Base-by-base conservation (phyloP, 2,329 filamentous ascomycete species). In the Davidsoniella virescens region DNA sequence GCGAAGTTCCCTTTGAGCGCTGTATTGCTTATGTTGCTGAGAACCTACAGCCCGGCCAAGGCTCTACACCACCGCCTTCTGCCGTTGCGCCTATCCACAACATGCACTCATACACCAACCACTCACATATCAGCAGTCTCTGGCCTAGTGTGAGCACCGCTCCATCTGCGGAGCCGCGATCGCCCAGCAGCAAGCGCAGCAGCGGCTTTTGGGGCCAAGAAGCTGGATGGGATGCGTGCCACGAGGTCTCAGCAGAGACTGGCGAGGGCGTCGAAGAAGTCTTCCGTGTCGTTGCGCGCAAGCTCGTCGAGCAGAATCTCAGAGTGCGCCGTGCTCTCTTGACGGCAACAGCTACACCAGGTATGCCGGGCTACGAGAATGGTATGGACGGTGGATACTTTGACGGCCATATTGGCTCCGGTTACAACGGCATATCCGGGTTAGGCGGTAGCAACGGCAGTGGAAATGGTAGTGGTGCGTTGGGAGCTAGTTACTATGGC, bases 211-310 rank as follows among this genome's bases (percentile, higher is more conserved):
- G 88, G 88, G 87, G 82, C 18, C 85, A 92, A 63, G 88, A 95
- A 61, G 80, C 87, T 5, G 87, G 88, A 48, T 96, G 90, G 88
- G 88, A 95, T 60, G 93, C 87, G 55, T 96, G 90, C 63, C 92
- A 96, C 64, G 92, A 98, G 68, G 90, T 98, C 61, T 88, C 82
- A 57, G 88, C 90, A 44, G 90, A 93, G 70, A 87, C 82, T 59
- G 88, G 88, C 51, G 88, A 95, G 69, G 90, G 90, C 16, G 88
- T 98, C 16, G 92, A 96, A 58, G 92, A 96, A 65, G 87, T 98
- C 0, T 96, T 96, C 59, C 76, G 90, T 17, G 75, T 78, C 40
- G 75, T 79, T 12, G 72, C 75, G 36, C 67, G 75, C 53, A 79
- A 79, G 62, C 70, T 79, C 51, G 75, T 78, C 56, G 75, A 78